Base-by-base conservation (phyloP, 2,329 filamentous ascomycete genomes). In the Aspergillus vadensis region DNA sequence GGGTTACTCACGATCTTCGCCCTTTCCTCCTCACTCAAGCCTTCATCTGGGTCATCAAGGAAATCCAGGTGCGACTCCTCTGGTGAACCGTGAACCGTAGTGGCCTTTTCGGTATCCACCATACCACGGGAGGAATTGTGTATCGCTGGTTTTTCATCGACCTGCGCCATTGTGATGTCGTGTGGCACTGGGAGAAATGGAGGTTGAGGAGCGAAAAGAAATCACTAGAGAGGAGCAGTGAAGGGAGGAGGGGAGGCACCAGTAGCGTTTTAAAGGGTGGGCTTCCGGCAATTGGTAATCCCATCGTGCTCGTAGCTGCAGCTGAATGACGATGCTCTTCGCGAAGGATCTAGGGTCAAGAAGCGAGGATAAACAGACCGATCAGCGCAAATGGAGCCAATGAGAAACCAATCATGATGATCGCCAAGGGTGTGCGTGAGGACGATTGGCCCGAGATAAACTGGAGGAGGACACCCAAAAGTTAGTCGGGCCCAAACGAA, bases 1-100 rank as follows among this genome's bases (percentile, higher is more conserved):
- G 7, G 47, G n/a, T 32, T 17, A 19, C 84, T 64, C 77, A 91
- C 89, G 68, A 86, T 83, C 52, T 76, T 81, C 25, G 83, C 83
- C 65, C 79, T 83, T 71, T 91, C 89, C 63, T 86, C 86, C 1
- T 83, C 83, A 41, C 82, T 87, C 66, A 90, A 75, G 7, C 86
- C 85, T 51, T 83, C 87, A 74, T 92, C 89, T 0, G 86, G 86
- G 67, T 88, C 85, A 30, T 73, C 71, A 8, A 73, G 65, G 0
- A 60, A 60, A 4, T 58, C 62, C 5, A 71, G 55, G 48, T 63
- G 62, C 1, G 63, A 60, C 8, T 63, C 61, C 10, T 15, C 36
- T 8, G 56, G 27, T 10, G 38, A 21, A 7, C 57, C 48, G 9
- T 64, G 57, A 1, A 58, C 39, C 10, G 39, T 55, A 4, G 59